Base-by-base conservation (phyloP, 768 basidiomycete genomes). In the Paxillus rubicundulus region DNA sequence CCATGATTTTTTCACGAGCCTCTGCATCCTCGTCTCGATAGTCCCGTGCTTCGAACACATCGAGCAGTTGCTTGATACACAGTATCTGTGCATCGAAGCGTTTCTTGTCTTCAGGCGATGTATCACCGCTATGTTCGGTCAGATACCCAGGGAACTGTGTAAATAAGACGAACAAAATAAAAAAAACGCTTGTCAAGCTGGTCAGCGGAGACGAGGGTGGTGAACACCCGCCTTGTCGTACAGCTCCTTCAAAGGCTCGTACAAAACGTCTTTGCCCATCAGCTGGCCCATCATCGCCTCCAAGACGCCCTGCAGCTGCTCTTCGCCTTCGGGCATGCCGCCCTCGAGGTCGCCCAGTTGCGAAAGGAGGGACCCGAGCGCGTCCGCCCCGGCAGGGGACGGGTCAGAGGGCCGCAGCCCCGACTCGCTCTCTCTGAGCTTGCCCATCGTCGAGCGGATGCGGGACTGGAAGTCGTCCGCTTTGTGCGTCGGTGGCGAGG, bases 201-300 rank as follows among this genome's bases (percentile, higher is more conserved):
- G 21, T 6, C 12, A 37, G 18, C 33, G 37, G 18, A 43, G 42
- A 49, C 3, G 12, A 3, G 27, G 17, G 3, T n/a, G 1, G 5
- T 5, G 18, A 9, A 39, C 5, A 21, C 64, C 45, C 44, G 45
- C 64, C 58, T 67, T 69, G 8, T 69, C 62, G 43, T 65, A 14
- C 45, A 96, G 70, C 63, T 96, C 92, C 59, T 88, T 89, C 52
- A 95, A 64, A 0, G 93, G 92, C 41, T 92, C 90, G 58, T 93
- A 87, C n/a, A 95, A 70, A 82, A 70, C 55, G 0, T 70, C 64
- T 34, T 68, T 70, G 34, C 59, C 37, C 68, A 68, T 70, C 30
- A 70, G 56, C 36, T 66, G 64, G 3, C 66, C 57, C 66, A 68
- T 68, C 66, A 95, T 87, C 21, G 66, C 79, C 65, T 94, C 90